Conservation (phyloP, 345 rosid genomes). For the Euphorbia pulcherrima region DNA sequence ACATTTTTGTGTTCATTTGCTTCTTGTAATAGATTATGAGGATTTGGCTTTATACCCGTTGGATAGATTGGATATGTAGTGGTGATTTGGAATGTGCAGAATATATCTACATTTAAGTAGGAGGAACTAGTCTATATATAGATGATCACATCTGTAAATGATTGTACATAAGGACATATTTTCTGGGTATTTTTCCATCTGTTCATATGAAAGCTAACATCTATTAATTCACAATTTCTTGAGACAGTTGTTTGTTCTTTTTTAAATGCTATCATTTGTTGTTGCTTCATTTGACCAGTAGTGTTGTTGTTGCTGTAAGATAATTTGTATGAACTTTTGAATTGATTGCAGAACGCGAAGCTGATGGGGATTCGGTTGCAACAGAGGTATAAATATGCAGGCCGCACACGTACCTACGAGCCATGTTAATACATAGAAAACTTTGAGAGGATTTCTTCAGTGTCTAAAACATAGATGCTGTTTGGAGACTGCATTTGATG, state of each 20-base stretch:
- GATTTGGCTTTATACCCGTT: neutral
- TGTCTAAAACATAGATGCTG: constrained; percentile 8
- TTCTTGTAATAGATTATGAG: neutral
- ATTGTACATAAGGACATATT: no score
- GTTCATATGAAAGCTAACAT: neutral
- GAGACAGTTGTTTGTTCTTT: neutral
- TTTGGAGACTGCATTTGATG: constrained; percentile 1
- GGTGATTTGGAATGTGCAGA: neutral
- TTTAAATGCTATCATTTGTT: neutral
- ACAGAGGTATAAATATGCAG: neutral
- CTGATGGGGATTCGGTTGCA: neutral
- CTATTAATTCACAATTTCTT: neutral
- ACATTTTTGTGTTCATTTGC: constrained; percentile 12
- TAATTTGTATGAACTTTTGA: neutral
- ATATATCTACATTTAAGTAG: no score
- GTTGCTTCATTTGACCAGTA: neutral
- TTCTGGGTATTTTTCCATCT: no score
- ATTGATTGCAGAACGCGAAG: neutral
- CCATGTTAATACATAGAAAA: neutral
- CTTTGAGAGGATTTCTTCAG: constrained; percentile 9
- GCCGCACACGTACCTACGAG: neutral
- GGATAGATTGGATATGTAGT: no score
- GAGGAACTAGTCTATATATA: no score
- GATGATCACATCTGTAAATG: no score
- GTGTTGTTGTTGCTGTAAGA: neutral